These are phyloP conservation scores for Sindora glabra DNA, from an alignment of 306 rosid species.

Conservation along the genomic window DNA sequence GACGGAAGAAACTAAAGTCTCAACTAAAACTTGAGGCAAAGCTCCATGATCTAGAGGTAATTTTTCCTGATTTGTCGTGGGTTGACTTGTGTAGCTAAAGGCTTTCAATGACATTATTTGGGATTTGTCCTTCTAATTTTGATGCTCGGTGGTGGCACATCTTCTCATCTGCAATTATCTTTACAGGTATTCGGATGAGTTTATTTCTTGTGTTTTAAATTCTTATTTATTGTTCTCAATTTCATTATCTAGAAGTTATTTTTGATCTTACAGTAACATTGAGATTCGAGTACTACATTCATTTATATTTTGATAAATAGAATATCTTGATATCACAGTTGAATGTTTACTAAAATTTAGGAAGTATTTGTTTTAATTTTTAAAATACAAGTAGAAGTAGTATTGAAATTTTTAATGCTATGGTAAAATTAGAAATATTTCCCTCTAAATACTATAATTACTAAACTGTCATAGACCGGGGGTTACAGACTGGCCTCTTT, in stretches of 20 bases:
- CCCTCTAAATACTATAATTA: background rate
- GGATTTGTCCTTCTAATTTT: background rate
- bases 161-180: background rate
- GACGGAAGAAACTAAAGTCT: conserved; percentile 72
- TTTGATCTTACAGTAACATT: too few species aligned
- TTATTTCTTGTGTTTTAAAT: background rate
- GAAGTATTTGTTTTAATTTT: too few species aligned
- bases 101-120: background rate
- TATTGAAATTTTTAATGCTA: too few species aligned
- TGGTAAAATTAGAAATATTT: too few species aligned
- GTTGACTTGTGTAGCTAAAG: background rate
- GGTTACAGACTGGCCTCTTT: background rate
- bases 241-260: too few species aligned
- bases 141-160: background rate
- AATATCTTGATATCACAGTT: too few species aligned
- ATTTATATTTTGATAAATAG: too few species aligned
- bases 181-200: background rate
- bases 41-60: conserved; percentile 84
- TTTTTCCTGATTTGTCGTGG: conserved; percentile 9
- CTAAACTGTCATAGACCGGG: background rate
- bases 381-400: too few species aligned
- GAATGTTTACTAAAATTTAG: too few species aligned
- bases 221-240: background rate
- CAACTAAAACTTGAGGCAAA: conserved; percentile 90
- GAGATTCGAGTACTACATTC: too few species aligned